Evolutionary conservation across 192 early-diverging fungal genomes (phyloP), one percentile per base, ranked within the genome.

Genomic region (Podila minutissima): DNA sequence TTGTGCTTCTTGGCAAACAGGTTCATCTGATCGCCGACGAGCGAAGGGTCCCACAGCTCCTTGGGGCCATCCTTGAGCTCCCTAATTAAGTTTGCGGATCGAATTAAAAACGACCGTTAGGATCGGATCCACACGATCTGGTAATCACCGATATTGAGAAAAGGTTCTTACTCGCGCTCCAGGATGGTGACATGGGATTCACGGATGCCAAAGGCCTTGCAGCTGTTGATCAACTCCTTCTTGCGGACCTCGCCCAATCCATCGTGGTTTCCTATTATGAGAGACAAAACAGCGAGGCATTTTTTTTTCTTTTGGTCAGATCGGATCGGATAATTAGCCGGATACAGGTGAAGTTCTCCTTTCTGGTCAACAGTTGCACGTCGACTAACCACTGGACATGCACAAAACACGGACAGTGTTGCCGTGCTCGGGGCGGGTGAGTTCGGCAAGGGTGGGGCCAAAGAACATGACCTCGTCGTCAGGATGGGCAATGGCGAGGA

Each of bases 391-490:
- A 69, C 88, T 91, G 8, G 95, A 95, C 69, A 97, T 86, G 82
- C 96, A 98, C 48, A 99, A 82, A 8, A 97, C 86, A 24, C 88
- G 86, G 32, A 98, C 82, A 9, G 88, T 85, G 24, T 88, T 87
- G 53, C 86, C 88, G 22, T 81, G 75, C 22, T 82, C 71, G 9
- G 66, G 71, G 38, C 74, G 83, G 13, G 74, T 75, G 59, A 97
- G 69, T 53, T 74, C 78, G 38, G 89, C 72, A 2, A 97, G 69
- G 11, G 94, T 94, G 0, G 96, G 96, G 15, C 90, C 89, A 86
- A 99, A 99, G 85, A 99, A 99, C 96, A 98, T 97, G 88, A 95
- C 96, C 72, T 99, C 97, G 82, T 99, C 97, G 86, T 99, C 97
- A 0, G 97, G 97, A 82, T 98, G 97, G 9, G 97, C 94, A 20